Percentiles rank a stretch among this genome's conserved stretches.
Evolutionary conservation across 768 basidiomycete genomes (phyloP).

Genomic region (Rossbeevera mucosa): DNA sequence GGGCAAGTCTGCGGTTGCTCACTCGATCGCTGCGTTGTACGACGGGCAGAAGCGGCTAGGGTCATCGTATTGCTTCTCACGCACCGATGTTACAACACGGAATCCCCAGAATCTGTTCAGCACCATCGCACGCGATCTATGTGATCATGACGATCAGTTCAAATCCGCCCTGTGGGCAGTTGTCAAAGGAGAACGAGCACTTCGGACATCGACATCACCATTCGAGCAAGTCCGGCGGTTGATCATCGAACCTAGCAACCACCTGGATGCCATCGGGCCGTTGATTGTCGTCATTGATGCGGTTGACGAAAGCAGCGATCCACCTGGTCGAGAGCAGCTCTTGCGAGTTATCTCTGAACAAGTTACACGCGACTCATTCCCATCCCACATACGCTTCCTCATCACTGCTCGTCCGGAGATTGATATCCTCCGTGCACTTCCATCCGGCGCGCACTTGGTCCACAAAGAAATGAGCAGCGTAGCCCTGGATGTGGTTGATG

Average conservation of each 20-base stretch:
- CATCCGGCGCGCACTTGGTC: not conserved
- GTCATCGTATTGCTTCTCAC: no score
- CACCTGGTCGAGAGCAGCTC: not conserved
- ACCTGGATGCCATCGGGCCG: not conserved
- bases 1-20: no score
- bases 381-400: not conserved
- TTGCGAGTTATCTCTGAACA: not conserved
- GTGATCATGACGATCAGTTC: not conserved
- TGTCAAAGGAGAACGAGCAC: not conserved
- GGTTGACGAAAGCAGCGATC: not conserved
- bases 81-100: no score
- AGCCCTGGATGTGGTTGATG: not conserved
- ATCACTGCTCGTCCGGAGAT: not conserved
- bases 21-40: no score
- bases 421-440: not conserved
- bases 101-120: no score
- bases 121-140: not conserved
- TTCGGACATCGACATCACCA: not conserved
- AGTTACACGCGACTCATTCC: not conserved
- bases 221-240: not conserved
- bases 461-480: not conserved
- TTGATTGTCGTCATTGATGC: not conserved
- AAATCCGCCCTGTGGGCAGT: not conserved
- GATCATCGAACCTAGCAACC: not conserved
- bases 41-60: no score